Percentiles rank a stretch among this genome's conserved stretches.
These are phyloP conservation scores for Teunomyces funiuensis DNA, from an alignment of 805 yeast genomes.

Conservation along the genomic window DNA sequence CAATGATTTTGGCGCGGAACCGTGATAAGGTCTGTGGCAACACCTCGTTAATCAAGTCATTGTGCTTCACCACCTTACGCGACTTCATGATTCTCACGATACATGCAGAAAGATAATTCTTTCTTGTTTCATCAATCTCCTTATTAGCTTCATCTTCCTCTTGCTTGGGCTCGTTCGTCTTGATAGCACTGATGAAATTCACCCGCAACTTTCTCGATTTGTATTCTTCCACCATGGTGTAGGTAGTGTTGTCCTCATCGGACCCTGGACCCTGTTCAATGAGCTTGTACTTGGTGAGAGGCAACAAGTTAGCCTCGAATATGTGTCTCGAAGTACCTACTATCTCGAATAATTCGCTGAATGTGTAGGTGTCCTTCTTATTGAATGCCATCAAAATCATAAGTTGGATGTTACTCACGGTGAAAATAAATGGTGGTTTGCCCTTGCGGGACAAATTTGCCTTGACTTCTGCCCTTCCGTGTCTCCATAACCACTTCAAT, in stretches of 20 bases:
- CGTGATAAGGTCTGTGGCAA: constrained; percentile 80
- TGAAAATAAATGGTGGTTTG: constrained; percentile 76
- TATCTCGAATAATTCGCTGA: constrained; percentile 58
- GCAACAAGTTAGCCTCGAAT: constrained; percentile 74
- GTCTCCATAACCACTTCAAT: constrained; percentile 94
- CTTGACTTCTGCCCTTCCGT: constrained; percentile 87
- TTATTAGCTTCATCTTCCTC: constrained; percentile 74
- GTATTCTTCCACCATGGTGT: constrained; percentile 76
- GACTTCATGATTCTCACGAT: constrained; percentile 97
- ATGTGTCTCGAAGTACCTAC: constrained; percentile 67
- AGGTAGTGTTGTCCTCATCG: constrained; percentile 48
- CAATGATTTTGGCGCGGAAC: constrained; percentile 82
- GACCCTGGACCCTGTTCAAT: constrained; percentile 63
- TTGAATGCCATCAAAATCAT: constrained; percentile 85
- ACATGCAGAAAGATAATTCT: constrained; percentile 84
- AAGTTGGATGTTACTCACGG: constrained; percentile 83
- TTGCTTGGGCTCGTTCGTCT: constrained; percentile 55
- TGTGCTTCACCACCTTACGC: constrained; percentile 75
- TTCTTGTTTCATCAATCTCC: constrained; percentile 84
- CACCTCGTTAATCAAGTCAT: constrained; percentile 80
- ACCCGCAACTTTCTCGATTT: constrained; percentile 81
- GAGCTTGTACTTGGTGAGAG: constrained; percentile 76
- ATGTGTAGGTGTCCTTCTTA: constrained; percentile 57
- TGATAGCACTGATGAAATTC: constrained; percentile 65
- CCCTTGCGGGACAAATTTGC: constrained; percentile 82